These are phyloP conservation scores for Entomortierella beljakovae DNA, from an alignment of 192 early-diverging fungal genomes.

Conservation along the genomic window DNA sequence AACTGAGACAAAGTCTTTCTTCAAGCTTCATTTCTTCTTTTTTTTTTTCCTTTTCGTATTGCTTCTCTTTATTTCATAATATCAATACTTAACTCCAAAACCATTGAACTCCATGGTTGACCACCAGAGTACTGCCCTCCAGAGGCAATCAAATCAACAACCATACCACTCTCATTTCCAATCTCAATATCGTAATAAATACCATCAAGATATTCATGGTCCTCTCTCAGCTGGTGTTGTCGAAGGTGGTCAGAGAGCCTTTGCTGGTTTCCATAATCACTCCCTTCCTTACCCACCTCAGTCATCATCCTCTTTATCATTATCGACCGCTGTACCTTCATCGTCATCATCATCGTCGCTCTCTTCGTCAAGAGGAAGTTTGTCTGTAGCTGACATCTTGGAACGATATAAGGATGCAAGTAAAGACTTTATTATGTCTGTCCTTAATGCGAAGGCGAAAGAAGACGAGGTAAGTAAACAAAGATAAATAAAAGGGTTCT, in stretches of 20 bases:
- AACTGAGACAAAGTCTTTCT: no score
- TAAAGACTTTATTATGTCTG: slow-evolving; percentile 46
- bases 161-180: slow-evolving; percentile 20
- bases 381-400: slow-evolving; percentile 44
- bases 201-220: slow-evolving; percentile 45
- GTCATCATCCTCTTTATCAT: slow-evolving; percentile 12
- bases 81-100: not conserved
- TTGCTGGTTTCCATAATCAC: slow-evolving; percentile 28
- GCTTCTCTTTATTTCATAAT: not conserved
- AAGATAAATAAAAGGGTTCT: not conserved
- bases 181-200: slow-evolving; percentile 17
- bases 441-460: slow-evolving; percentile 50
- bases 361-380: not conserved
- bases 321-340: not conserved
- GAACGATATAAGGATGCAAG: slow-evolving; percentile 52
- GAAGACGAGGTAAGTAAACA: slow-evolving; percentile 41
- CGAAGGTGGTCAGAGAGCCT: slow-evolving; percentile 43
- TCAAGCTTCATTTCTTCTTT: not conserved
- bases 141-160: slow-evolving; percentile 6
- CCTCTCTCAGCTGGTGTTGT: slow-evolving; percentile 44
- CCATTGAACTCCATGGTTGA: slow-evolving; percentile 21
- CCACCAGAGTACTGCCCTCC: slow-evolving; percentile 12
- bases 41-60: not conserved
- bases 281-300: slow-evolving; percentile 21
- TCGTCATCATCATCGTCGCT: slow-evolving; percentile 8